Evolutionary conservation across 176 grass and related monocot species (phyloP), one percentile per base, ranked within the genome.

Genomic region (Oryza nivara): DNA sequence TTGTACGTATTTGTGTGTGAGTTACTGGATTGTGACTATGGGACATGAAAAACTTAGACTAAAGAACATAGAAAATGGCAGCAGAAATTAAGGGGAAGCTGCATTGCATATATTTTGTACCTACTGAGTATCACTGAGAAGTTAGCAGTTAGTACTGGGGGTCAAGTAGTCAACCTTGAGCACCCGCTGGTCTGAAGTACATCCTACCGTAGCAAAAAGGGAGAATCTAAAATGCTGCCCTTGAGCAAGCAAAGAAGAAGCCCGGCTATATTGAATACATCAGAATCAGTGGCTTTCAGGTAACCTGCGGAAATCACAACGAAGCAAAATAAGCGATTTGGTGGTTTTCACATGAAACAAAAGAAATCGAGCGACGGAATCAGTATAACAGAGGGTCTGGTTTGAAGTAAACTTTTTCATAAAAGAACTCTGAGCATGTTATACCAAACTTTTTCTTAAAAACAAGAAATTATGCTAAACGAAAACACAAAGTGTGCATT

Each of bases 251-350:
- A 65, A 84, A 74, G 70, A 84, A 74, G 70, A 48, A 76, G 76
- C 40, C 81, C 22, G 20, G 64, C 61, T 78, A 72, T 88, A 64
- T 80, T 84, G 67, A 36, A 17, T 64, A 56, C 19, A 65, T 70
- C 79, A 83, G 67, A 90, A 89, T 93, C 84, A 96, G 81, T 96
- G 94, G 77, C 94, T 96, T 91, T 96, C 91, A 26, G 94, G 94
- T 82, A 96, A 91, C 89, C 94, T 96, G 89, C 72, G 58, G 65
- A 9, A 89, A 67, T 14, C 22, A 51, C 41, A 84, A 61, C 85
- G 40, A 89, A 87, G 51, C 25, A 77, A 83, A 11, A 75, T 65
- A 68, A 87, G 76, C 68, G 65, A 69, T 54, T 76, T 17, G 10
- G 72, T 48, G 0, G 63, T 13, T 82, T 78, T 67, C 45, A 77